Percentiles rank a stretch among this genome's conserved stretches.
Evolutionary conservation across 2,329 filamentous ascomycete genomes (phyloP).

Genomic region (Hypoxylon sp.): DNA sequence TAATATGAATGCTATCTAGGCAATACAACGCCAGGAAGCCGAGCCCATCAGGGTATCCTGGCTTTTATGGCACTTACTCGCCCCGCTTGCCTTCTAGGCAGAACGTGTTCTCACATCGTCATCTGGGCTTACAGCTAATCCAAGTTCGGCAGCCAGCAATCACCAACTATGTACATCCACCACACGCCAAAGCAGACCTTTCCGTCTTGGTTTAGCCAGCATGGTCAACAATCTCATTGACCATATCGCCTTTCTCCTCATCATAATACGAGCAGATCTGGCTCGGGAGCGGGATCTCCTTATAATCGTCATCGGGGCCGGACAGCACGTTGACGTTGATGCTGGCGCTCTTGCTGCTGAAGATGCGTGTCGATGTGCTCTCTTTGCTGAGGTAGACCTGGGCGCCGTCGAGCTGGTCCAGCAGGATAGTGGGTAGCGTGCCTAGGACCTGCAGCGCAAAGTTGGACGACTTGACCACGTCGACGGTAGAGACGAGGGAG

Average conservation of each 20-base stretch:
- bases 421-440: slow-evolving; percentile 84
- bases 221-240: slow-evolving; percentile 96
- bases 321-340: slow-evolving; percentile 88
- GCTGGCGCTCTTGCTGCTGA: slow-evolving; percentile 87
- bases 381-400: slow-evolving; percentile 87
- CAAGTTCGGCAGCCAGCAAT: slow-evolving; percentile 14
- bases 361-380: slow-evolving; percentile 82
- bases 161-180: slow-evolving; percentile 8
- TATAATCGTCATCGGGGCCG: slow-evolving; percentile 81
- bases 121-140: slow-evolving; percentile 31
- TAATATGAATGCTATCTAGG: slow-evolving; percentile 42
- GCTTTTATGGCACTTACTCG: slow-evolving; percentile 10
- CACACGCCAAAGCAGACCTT: neutral
- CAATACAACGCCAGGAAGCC: slow-evolving; percentile 36
- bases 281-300: slow-evolving; percentile 87
- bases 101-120: slow-evolving; percentile 2
- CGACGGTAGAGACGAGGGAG: slow-evolving; percentile 88
- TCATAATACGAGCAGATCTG: slow-evolving; percentile 86
- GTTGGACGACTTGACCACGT: slow-evolving; percentile 94
- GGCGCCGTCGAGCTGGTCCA: slow-evolving; percentile 94
- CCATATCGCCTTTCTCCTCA: slow-evolving; percentile 76
- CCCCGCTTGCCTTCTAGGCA: slow-evolving; percentile 11
- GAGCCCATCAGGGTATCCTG: slow-evolving; percentile 30
- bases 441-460: slow-evolving; percentile 95
- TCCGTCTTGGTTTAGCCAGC: slow-evolving; percentile 69